phyloP scores from a whole-genome alignment of 495 filamentous ascomycete genomes.

The Durotheca rogersii region DNA sequence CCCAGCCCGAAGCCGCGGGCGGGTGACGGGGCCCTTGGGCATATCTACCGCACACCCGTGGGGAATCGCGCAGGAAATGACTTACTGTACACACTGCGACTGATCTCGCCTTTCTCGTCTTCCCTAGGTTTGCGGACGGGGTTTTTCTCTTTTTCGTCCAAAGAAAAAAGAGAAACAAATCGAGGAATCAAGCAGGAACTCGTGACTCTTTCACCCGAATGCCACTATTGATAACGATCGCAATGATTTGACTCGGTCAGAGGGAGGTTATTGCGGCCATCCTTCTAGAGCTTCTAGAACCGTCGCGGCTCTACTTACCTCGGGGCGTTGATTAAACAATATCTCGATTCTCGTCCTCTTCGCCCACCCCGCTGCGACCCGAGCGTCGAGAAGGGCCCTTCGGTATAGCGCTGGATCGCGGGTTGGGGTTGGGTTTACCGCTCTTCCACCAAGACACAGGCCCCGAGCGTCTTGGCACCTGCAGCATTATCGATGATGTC shows the following conservation, averaged over 20 bases:
- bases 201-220: no score
- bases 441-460: slow-evolving; percentile 13
- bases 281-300: slow-evolving; percentile 30
- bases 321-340: slow-evolving; percentile 11
- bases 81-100: no score
- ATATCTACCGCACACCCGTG: slow-evolving; percentile 8
- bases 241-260: slow-evolving; percentile 1
- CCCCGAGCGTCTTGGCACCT: slow-evolving; percentile 23
- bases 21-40: slow-evolving; percentile 7
- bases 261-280: slow-evolving; percentile 1
- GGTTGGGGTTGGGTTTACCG: slow-evolving; percentile 20
- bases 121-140: no score
- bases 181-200: no score
- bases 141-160: slow-evolving; percentile 12
- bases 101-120: no score
- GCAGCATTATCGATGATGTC: slow-evolving; percentile 4
- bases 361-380: slow-evolving; percentile 4
- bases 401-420: neutral
- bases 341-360: slow-evolving; percentile 9
- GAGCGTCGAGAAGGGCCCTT: slow-evolving; percentile 2
- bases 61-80: slow-evolving; percentile 5
- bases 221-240: slow-evolving; percentile 12
- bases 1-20: slow-evolving; percentile 14
- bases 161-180: no score
- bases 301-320: slow-evolving; percentile 18